Conservation (phyloP, 2,329 filamentous ascomycete species). For the Paradendryphiella salina region DNA sequence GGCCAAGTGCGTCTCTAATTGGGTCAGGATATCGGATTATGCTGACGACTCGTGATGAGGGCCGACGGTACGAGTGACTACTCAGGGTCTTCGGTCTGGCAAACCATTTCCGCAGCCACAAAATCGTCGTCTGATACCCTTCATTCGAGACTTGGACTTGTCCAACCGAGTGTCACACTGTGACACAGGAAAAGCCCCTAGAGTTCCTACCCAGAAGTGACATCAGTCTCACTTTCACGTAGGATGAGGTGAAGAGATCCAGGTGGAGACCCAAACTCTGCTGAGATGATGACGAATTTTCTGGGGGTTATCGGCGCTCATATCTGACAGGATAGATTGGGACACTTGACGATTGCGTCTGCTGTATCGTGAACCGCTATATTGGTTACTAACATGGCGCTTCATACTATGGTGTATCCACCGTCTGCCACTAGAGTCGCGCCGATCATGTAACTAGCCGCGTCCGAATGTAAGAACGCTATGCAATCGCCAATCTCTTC, state of each 20-base stretch:
- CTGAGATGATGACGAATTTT: neutral
- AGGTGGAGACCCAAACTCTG: neutral
- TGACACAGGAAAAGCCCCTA: neutral
- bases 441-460: constrained; percentile 72
- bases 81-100: constrained; percentile 11
- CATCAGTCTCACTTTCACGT: neutral
- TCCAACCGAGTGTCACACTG: too few species aligned
- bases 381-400: neutral
- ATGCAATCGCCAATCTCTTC: constrained; percentile 72
- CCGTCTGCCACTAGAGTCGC: constrained; percentile 70
- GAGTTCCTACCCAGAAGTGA: neutral
- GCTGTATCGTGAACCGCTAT: neutral
- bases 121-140: neutral
- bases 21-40: neutral
- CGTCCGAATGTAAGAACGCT: constrained; percentile 71
- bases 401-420: constrained; percentile 31
- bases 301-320: neutral
- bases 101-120: constrained; percentile 22
- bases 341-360: neutral
- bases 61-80: constrained; percentile 1
- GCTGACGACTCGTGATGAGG: constrained; percentile 12
- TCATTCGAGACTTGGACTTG: too few species aligned
- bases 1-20: neutral
- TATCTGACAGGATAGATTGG: neutral
- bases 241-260: neutral